Base-by-base conservation (phyloP, 2,329 filamentous ascomycete species). In the Colletotrichum simmondsii region DNA sequence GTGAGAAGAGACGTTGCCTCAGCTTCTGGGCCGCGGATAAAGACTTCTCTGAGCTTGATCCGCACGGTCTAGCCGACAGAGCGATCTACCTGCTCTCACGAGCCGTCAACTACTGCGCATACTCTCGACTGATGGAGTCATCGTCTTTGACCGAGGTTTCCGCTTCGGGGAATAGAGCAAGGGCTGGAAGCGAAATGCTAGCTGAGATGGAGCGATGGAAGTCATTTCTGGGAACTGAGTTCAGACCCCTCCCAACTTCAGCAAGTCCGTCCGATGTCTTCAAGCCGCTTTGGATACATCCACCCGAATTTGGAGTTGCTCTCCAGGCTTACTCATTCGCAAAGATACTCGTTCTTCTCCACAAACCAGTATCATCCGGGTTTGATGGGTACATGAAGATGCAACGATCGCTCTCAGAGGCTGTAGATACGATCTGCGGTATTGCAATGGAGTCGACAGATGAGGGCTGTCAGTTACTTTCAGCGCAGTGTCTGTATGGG, bases 21-120 rank as follows among this genome's bases (percentile, higher is more conserved):
- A 91, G 85, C 42, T 90, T 91, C 61, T 92, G 89, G 88, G 84
- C 83, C 56, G 89, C 89, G 0, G 86, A 83, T 8, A 87, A 85
- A 69, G 81, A 83, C 0, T 85, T 87, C 52, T 77, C 82, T 5
- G 82, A 85, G 3, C 82, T 92, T 49, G 84, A 81, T n/a, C 82
- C 85, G 0, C 84, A 89, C 64, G 89, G 91, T 61, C 81, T 92
- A 30, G 88, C 89, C 0, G 83, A 84, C 5, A 83, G 87, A 1
- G 84, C 88, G 0, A 81, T 89, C 0, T 92, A 88, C 75, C 83
- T 91, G 1, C 82, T 91, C 5, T 87, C 88, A 1, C 86, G 89
- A 75, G 87, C 86, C 3, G 86, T 91, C 4, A 90, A 91, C 74
- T 92, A 89, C 77, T 88, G 87, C 60, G 88, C 88, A 0, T 83